Percentiles rank a stretch among this genome's conserved stretches.
phyloP scores from a whole-genome alignment of 83 land plant species.

The Diphasiastrum complanatum region DNA sequence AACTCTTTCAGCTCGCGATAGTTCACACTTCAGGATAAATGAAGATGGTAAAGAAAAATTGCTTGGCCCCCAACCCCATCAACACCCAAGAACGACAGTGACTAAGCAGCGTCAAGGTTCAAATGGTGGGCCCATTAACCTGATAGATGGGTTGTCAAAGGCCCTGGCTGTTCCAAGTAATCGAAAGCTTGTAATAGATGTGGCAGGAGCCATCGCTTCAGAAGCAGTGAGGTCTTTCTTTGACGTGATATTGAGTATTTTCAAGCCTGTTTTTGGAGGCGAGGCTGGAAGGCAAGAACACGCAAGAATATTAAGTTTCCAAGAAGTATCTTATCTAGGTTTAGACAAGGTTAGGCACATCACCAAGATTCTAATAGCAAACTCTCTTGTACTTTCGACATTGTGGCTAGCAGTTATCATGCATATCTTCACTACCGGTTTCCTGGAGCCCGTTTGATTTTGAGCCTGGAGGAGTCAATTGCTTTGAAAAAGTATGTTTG shows the following conservation, averaged over 20 bases:
- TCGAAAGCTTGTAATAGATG: constrained; percentile 56
- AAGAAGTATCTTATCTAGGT: not conserved
- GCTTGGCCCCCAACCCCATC: too few species aligned
- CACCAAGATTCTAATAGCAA: too few species aligned
- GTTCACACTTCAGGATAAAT: too few species aligned
- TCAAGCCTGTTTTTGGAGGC: constrained; percentile 29
- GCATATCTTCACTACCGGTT: constrained; percentile 24
- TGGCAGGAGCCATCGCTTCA: constrained; percentile 62
- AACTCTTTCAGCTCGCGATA: too few species aligned
- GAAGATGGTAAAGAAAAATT: too few species aligned
- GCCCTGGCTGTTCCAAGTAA: constrained; percentile 75
- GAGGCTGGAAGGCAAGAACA: constrained; percentile 25
- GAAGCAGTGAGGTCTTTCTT: constrained; percentile 64
- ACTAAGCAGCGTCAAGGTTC: not conserved
- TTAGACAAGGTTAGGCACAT: constrained; percentile 7
- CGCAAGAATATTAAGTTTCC: constrained; percentile 13
- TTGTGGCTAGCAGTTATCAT: constrained; percentile 49
- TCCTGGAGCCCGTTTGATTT: too few species aligned
- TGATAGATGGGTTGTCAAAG: constrained; percentile 45
- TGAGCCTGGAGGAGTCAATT: too few species aligned
- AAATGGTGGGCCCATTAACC: constrained; percentile 18
- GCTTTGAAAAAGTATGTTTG: too few species aligned
- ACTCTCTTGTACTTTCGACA: constrained; percentile 35
- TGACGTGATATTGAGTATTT: constrained; percentile 41
- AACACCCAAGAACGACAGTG: not conserved